These are phyloP conservation scores for Leccinum fibrillosum DNA, from an alignment of 768 basidiomycete genomes.

Conservation along the genomic window DNA sequence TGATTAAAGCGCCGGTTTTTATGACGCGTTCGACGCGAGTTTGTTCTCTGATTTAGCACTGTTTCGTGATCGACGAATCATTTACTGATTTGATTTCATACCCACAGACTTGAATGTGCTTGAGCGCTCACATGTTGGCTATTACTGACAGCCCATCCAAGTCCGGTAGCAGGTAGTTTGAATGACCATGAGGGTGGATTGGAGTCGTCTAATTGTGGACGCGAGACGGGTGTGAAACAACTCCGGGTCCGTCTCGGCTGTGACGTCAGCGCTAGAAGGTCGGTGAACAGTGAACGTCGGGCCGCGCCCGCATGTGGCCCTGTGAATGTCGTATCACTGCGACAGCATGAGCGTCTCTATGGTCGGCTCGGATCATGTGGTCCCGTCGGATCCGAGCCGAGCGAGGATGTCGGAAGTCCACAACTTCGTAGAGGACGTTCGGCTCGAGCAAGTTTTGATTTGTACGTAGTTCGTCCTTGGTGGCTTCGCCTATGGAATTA, in stretches of 20 bases:
- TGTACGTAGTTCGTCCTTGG: too few species aligned
- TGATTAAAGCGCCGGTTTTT: conserved; percentile 22
- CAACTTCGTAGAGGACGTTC: background rate
- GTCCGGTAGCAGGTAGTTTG: background rate
- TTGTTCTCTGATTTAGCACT: conserved; percentile 20
- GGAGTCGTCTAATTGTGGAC: background rate
- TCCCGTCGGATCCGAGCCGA: background rate
- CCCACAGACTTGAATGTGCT: background rate
- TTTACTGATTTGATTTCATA: conserved; percentile 5
- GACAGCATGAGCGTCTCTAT: background rate
- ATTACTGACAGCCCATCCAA: background rate
- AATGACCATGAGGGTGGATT: background rate
- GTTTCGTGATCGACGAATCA: background rate
- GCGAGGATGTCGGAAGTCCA: background rate
- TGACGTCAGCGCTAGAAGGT: background rate
- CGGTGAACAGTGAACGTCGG: background rate
- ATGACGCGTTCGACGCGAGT: conserved; percentile 10
- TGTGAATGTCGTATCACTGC: background rate
- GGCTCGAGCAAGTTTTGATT: background rate
- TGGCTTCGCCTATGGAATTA: background rate
- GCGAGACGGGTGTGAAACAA: too few species aligned
- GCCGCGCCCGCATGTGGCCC: background rate
- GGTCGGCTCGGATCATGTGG: background rate
- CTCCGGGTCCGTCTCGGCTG: background rate
- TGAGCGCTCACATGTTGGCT: background rate